Evolutionary conservation across 495 filamentous ascomycete species (phyloP).

Genomic region (Tuber calosporum): DNA sequence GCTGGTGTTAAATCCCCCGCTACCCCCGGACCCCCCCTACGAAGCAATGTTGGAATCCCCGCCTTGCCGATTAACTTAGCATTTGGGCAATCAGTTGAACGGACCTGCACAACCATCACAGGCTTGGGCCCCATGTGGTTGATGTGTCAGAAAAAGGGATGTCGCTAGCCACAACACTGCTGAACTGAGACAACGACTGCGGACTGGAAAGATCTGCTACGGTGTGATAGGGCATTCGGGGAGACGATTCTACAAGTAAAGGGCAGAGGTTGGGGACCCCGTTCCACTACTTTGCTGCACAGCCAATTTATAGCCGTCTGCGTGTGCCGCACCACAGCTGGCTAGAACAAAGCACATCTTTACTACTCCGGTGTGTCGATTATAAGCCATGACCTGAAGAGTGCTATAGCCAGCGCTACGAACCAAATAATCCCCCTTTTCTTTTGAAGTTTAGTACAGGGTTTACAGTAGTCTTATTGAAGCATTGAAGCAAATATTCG

Average conservation of each 20-base stretch:
- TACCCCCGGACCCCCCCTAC: neutral
- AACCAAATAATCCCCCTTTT: too few relatives aligned
- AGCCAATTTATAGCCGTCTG: neutral
- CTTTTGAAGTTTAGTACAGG: too few relatives aligned
- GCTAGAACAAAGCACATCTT: neutral
- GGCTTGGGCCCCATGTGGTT: neutral
- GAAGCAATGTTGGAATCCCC: neutral
- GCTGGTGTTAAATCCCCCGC: neutral
- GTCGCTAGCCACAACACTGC: neutral
- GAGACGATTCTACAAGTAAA: neutral
- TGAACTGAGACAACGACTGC: neutral
- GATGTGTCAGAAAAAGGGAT: neutral
- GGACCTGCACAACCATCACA: neutral
- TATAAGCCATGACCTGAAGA: neutral
- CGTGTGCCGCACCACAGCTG: neutral
- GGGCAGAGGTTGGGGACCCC: neutral
- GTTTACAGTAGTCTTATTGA: too few relatives aligned
- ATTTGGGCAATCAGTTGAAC: neutral
- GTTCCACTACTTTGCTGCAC: neutral
- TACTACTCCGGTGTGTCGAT: neutral
- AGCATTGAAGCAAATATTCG: neutral
- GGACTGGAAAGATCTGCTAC: neutral
- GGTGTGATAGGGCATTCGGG: neutral
- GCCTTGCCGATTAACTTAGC: neutral
- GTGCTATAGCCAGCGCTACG: too few relatives aligned